phyloP scores from a whole-genome alignment of 2,329 filamentous ascomycete species.

The Dactylella cylindrospora region DNA sequence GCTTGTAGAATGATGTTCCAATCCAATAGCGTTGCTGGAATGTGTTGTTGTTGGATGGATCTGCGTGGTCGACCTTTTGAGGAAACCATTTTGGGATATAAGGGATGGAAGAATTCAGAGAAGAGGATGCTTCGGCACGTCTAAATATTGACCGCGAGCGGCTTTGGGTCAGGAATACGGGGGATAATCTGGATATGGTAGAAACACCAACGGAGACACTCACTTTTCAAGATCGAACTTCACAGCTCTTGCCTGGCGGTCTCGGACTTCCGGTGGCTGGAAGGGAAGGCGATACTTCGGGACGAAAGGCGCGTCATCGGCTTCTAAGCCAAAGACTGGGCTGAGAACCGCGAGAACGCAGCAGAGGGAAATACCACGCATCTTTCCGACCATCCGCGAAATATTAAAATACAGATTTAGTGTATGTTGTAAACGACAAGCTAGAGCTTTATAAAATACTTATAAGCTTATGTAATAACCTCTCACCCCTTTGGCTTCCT shows the following conservation, averaged over 20 bases:
- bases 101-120: slow-evolving; percentile 15
- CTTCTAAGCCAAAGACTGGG: no score
- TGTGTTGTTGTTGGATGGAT: slow-evolving; percentile 68
- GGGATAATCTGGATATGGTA: no score
- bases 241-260: slow-evolving; percentile 10
- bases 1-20: slow-evolving; percentile 71
- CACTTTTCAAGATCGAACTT: slow-evolving; percentile 12
- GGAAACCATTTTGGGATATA: slow-evolving; percentile 34
- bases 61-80: slow-evolving; percentile 50
- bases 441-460: no score
- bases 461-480: no score
- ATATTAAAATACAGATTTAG: no score
- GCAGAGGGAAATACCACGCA: slow-evolving; percentile 11
- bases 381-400: no score
- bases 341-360: not conserved
- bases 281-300: slow-evolving; percentile 10
- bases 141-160: slow-evolving; percentile 6
- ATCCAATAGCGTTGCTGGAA: slow-evolving; percentile 82
- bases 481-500: no score
- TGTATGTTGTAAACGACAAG: no score
- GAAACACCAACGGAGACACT: no score
- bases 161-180: not conserved
- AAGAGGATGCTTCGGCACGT: slow-evolving; percentile 3
- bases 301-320: no score
- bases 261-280: slow-evolving; percentile 32